phyloP scores from a whole-genome alignment of 164 flowering plant genomes.

The Chimonanthus salicifolius region DNA sequence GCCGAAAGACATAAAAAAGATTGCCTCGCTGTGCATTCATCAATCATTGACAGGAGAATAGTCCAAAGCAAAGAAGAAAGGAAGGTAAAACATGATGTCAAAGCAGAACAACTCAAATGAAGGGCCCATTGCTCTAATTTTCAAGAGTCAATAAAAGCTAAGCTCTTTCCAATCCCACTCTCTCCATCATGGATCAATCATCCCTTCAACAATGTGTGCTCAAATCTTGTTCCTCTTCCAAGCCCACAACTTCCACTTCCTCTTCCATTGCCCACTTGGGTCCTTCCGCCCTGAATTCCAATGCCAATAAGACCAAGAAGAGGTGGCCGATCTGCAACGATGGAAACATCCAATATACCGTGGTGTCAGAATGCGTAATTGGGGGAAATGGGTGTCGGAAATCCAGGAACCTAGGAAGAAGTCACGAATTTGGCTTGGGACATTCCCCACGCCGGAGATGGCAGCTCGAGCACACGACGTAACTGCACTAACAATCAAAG shows the following conservation, averaged over 20 bases:
- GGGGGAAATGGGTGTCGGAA: constrained; percentile 71
- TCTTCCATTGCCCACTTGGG: constrained; percentile 1
- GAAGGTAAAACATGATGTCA: constrained; percentile 3
- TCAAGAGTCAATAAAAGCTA: background rate
- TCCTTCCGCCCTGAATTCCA: background rate
- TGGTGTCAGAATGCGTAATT: constrained; percentile 51
- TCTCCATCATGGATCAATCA: constrained; percentile 4
- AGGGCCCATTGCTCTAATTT: background rate
- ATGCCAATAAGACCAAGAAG: constrained; percentile 8
- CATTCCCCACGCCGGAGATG: constrained; percentile 56
- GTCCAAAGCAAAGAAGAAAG: background rate
- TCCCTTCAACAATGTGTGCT: background rate
- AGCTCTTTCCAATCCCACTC: background rate
- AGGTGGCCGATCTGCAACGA: constrained; percentile 9
- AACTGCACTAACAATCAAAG: constrained; percentile 53
- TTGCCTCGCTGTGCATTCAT: background rate
- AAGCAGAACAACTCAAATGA: background rate
- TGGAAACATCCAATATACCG: constrained; percentile 32
- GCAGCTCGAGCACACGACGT: constrained; percentile 71
- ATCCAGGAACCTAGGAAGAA: constrained; percentile 59
- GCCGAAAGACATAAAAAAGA: background rate
- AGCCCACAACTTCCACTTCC: constrained; percentile 6
- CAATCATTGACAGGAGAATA: background rate
- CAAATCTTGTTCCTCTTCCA: constrained; percentile 7
- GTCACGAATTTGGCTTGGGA: constrained; percentile 64